Conservation (phyloP, 225 moss, liverwort and hornwort genomes). For the Lunularia cruciata region DNA sequence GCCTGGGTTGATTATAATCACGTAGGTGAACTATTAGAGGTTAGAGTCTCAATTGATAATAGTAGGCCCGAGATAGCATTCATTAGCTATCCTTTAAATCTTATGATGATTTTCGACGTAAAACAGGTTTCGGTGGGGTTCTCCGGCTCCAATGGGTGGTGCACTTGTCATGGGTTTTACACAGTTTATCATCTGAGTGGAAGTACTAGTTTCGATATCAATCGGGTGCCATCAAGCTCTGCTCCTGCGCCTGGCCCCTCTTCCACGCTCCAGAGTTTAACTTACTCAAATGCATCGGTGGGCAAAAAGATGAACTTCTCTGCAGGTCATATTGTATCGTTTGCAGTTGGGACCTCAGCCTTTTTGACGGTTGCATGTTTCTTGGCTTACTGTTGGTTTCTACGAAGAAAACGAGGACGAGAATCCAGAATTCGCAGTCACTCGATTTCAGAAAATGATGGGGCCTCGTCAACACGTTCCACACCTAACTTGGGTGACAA, state of each 20-base stretch:
- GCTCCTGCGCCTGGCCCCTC: neutral
- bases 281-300: neutral
- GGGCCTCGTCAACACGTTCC: neutral
- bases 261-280: neutral
- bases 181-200: neutral
- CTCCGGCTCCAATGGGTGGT: neutral
- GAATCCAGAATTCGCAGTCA: neutral
- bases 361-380: no score
- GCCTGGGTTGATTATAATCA: slow-evolving; percentile 21
- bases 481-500: neutral
- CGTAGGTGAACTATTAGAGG: neutral
- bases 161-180: neutral
- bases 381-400: neutral
- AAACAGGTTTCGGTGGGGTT: slow-evolving; percentile 14
- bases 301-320: no score
- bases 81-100: neutral
- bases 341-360: neutral
- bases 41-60: neutral
- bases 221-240: no score
- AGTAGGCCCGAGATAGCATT: neutral
- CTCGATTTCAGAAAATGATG: neutral
- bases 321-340: neutral
- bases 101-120: neutral
- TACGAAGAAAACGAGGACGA: neutral
- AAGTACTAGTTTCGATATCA: neutral